phyloP scores from a whole-genome alignment of 768 basidiomycete genomes.

The Amanita molliuscula region DNA sequence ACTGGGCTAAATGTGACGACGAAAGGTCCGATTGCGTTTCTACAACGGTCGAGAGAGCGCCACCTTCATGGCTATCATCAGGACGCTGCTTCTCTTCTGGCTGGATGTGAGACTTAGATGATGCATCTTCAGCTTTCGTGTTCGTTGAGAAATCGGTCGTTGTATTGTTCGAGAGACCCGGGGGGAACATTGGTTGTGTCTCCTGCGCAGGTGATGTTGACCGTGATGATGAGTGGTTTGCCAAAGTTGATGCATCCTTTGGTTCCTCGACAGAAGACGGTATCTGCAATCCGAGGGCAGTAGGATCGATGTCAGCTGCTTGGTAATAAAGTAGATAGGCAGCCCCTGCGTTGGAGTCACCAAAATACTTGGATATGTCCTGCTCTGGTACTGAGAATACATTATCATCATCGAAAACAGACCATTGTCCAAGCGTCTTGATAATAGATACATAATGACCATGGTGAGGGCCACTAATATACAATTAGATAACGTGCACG shows the following conservation, averaged over 20 bases:
- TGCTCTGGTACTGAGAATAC: constrained; percentile 81
- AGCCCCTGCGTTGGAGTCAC: constrained; percentile 77
- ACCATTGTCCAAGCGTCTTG: constrained; percentile 77
- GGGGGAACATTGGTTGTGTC: constrained; percentile 3
- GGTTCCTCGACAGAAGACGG: constrained; percentile 13
- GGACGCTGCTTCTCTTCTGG: background rate
- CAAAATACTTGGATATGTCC: constrained; percentile 91
- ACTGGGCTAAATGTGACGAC: background rate
- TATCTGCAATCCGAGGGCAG: constrained; percentile 54
- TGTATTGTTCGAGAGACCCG: background rate
- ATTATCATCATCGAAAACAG: constrained; percentile 92
- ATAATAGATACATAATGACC: constrained; percentile 97
- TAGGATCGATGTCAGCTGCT: constrained; percentile 74
- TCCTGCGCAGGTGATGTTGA: constrained; percentile 12
- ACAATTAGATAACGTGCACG: constrained; percentile 10
- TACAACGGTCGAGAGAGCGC: background rate
- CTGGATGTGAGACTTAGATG: background rate
- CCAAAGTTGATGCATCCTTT: constrained; percentile 6
- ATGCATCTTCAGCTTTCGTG: background rate
- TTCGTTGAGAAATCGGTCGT: background rate
- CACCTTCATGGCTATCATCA: background rate
- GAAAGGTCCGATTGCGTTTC: background rate
- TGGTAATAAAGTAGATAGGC: constrained; percentile 98
- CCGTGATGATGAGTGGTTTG: constrained; percentile 13
- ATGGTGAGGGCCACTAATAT: constrained; percentile 84